Evolutionary conservation across 2,329 filamentous ascomycete species (phyloP), one percentile per base, ranked within the genome.

Genomic region (Penicillium sp.): DNA sequence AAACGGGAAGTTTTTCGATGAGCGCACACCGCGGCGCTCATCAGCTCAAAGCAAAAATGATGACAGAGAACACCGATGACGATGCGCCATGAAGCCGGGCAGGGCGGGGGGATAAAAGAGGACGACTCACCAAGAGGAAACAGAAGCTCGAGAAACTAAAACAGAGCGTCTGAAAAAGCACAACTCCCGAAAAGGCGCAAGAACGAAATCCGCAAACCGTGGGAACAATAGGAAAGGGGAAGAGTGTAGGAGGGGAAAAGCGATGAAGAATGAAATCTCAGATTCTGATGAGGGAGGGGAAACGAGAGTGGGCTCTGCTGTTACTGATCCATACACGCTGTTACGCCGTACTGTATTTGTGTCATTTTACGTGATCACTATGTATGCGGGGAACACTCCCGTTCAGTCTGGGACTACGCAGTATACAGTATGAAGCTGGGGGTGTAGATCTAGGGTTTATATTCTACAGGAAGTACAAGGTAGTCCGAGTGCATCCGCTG

Each of bases 181-280:
- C 33, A 61, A 61, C 59, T 61, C 59, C 59, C 58, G 51, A 58
- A 54, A 59, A 42, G 51, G 53, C 55, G 53, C 55, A 59, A 57
- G 50, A 60, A 59, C 46, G 47, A 59, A 61, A 59, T 55, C 56
- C 53, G 54, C 54, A 55, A 59, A 60, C 52, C 55, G 50, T 56
- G 55, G 55, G 50, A 59, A 60, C 56, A 61, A 60, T 59, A 56
- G 50, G 56, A 59, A 60, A 61, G 54, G 46, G 53, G 52, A 53
- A 53, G 38, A 40, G 38, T 40, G 38, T 24, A 40, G 52, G 57
- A 55, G 49, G 50, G 48, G 52, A 52, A 52, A 47, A 55, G 49
- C 47, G 45, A 53, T 52, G 53, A 49, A 55, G 54, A 61, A 61
- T 56, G 55, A 60, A 60, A 61, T 58, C 56, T 57, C 54, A 58